These are phyloP conservation scores for Angophora floribunda DNA, from an alignment of 345 rosid genomes.

Conservation along the genomic window DNA sequence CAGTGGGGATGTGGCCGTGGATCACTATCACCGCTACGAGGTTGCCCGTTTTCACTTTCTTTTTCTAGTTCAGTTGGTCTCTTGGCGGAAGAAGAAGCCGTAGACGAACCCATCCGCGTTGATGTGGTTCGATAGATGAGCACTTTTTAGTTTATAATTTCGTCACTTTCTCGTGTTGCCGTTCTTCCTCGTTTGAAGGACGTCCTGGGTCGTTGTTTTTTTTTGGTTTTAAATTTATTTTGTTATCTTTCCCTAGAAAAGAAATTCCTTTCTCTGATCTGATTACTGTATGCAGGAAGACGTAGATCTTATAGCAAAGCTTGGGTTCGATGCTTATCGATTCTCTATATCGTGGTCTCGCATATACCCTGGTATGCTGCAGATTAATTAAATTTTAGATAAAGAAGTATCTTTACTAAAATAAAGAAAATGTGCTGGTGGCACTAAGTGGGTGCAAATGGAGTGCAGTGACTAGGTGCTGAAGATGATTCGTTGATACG, in stretches of 20 bases:
- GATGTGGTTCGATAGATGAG: not conserved
- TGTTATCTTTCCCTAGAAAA: not conserved
- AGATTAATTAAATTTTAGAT: not conserved
- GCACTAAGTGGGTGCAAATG: not conserved
- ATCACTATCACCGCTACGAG: conserved; percentile 76
- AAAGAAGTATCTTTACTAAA: not conserved
- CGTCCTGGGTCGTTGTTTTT: not conserved
- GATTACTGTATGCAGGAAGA: conserved; percentile 57
- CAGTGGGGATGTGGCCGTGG: conserved; percentile 68
- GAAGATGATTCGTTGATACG: not conserved
- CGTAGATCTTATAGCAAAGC: conserved; percentile 45
- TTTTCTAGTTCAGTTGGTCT: too few species aligned
- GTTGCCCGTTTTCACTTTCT: conserved; percentile 1
- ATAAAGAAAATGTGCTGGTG: not conserved
- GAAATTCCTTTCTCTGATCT: not conserved
- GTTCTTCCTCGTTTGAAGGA: not conserved
- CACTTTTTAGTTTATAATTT: not conserved
- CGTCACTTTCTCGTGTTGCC: not conserved
- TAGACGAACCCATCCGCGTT: not conserved
- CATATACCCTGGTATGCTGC: conserved; percentile 65
- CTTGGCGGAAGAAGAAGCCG: too few species aligned
- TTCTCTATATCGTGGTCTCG: conserved; percentile 95
- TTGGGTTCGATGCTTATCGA: conserved; percentile 84
- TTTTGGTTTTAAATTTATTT: not conserved
- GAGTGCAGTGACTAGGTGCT: not conserved